phyloP scores from a whole-genome alignment of 164 flowering plant genomes.

The Houttuynia cordata region DNA sequence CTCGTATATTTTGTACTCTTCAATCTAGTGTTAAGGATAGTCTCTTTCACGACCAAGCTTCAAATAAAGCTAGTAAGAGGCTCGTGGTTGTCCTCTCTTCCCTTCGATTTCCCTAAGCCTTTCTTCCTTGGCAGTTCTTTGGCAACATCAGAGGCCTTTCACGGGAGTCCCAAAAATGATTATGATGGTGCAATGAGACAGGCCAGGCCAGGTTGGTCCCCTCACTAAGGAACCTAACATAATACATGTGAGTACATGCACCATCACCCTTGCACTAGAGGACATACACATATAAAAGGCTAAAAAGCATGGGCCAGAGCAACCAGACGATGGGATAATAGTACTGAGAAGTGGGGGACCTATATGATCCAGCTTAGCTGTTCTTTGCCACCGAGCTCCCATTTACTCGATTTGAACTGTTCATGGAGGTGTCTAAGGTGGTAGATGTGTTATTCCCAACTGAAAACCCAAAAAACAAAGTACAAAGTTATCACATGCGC shows the following conservation, averaged over 20 bases:
- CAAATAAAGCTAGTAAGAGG: neutral
- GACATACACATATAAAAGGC: neutral
- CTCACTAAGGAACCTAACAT: neutral
- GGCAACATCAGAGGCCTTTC: neutral
- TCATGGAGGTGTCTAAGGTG: too few relatives aligned
- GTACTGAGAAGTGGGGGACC: neutral
- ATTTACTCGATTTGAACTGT: neutral
- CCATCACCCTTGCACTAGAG: neutral
- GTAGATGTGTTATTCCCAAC: too few relatives aligned
- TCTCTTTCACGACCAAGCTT: neutral
- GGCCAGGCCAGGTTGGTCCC: slow-evolving; percentile 3
- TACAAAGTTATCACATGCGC: neutral
- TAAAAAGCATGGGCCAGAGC: neutral
- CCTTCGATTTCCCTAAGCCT: neutral
- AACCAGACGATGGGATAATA: neutral
- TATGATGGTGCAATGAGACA: neutral
- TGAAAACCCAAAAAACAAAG: too few relatives aligned
- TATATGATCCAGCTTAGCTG: neutral
- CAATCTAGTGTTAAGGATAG: too few relatives aligned
- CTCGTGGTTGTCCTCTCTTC: neutral
- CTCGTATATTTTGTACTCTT: too few relatives aligned
- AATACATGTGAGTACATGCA: neutral
- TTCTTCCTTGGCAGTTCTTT: too few relatives aligned
- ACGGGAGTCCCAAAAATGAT: neutral
- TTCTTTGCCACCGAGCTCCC: neutral